A percentile compares a stretch with the other conserved stretches of the same genome.
Evolutionary conservation across 192 early-diverging fungal genomes (phyloP).

Genomic region (Mortierella hygrophila): DNA sequence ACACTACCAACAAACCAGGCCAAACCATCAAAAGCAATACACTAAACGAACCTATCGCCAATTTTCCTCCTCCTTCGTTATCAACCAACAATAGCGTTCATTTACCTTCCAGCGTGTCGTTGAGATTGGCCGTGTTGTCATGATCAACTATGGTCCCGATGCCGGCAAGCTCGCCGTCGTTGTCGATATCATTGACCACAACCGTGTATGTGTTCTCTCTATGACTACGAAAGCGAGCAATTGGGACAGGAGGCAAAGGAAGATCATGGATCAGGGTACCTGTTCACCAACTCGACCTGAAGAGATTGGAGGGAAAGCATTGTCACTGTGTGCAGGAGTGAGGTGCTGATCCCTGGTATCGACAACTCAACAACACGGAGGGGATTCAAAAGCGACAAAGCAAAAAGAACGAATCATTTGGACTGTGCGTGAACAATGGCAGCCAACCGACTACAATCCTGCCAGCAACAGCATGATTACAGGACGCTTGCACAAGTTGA

Average conservation of each 20-base stretch:
- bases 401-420: not conserved
- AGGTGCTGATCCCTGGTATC: not conserved
- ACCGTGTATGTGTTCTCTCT: constrained; percentile 73
- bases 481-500: not conserved
- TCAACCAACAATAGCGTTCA: constrained; percentile 37
- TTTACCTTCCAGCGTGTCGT: constrained; percentile 91
- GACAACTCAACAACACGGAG: not conserved
- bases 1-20: not conserved
- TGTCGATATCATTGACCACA: constrained; percentile 99
- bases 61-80: not conserved
- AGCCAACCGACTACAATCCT: not conserved
- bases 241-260: not conserved
- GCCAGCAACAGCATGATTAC: not conserved
- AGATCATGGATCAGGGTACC: not conserved
- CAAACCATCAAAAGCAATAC: not conserved
- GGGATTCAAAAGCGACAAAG: not conserved
- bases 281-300: no score
- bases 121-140: constrained; percentile 98
- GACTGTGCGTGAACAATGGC: not conserved
- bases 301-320: no score
- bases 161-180: constrained; percentile 98
- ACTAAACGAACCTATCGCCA: constrained; percentile 11
- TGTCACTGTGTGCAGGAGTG: no score
- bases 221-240: not conserved
- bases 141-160: constrained; percentile 94